A percentile compares a stretch with the other conserved stretches of the same genome.
phyloP scores from a whole-genome alignment of 164 flowering plant genomes.

The Vitis rupestris region DNA sequence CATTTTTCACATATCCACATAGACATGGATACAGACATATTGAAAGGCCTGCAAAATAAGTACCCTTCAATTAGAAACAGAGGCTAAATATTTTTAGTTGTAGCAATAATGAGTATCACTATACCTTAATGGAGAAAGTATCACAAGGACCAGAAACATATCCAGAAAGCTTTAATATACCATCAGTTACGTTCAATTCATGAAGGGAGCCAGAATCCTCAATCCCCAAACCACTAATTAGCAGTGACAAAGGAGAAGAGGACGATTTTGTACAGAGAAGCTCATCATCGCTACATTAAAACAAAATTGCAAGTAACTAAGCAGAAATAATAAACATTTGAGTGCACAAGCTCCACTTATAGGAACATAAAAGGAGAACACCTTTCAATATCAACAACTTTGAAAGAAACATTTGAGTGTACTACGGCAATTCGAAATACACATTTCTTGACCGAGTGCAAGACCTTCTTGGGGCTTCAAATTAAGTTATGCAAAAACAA shows the following conservation, averaged over 20 bases:
- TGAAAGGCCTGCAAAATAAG: constrained; percentile 75
- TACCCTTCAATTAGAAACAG: constrained; percentile 21
- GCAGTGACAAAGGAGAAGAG: constrained; percentile 58
- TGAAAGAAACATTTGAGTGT: constrained; percentile 63
- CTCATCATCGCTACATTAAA: constrained; percentile 58
- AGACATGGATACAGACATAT: constrained; percentile 83
- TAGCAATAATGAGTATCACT: constrained; percentile 1
- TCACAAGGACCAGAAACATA: constrained; percentile 55
- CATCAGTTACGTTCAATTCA: constrained; percentile 51
- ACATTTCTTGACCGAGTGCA: constrained; percentile 73
- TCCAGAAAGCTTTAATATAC: constrained; percentile 62
- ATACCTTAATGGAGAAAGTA: constrained; percentile 60
- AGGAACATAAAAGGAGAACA: constrained; percentile 12
- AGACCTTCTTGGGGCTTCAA: constrained; percentile 74
- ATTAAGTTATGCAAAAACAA: constrained; percentile 12
- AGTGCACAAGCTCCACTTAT: background rate
- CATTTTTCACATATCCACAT: background rate
- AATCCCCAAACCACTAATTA: constrained; percentile 59
- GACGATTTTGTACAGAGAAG: constrained; percentile 54
- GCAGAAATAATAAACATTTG: constrained; percentile 3
- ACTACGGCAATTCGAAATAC: constrained; percentile 70
- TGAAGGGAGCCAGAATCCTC: constrained; percentile 44
- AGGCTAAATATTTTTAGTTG: background rate
- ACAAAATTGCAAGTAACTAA: constrained; percentile 5
- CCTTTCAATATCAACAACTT: constrained; percentile 76